Conservation (phyloP, 331 rosid genomes). For the Telfairia occidentalis region DNA sequence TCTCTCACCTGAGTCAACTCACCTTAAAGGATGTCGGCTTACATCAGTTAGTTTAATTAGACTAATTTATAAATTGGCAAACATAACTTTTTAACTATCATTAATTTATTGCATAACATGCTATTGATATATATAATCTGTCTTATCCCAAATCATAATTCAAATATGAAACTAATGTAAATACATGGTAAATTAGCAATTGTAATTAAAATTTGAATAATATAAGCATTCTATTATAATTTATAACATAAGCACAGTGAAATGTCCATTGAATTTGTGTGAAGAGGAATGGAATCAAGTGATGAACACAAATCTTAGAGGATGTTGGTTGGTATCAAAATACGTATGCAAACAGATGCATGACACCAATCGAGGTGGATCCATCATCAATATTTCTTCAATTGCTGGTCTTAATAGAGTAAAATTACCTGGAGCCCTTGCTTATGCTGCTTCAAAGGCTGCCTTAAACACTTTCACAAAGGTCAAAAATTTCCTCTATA, state of each 20-base stretch:
- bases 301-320: conserved; percentile 49
- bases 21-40: too few relatives aligned
- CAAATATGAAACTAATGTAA: too few relatives aligned
- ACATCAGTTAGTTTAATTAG: too few relatives aligned
- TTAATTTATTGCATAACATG: too few relatives aligned
- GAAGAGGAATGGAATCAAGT: conserved; percentile 67
- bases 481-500: conserved; percentile 29
- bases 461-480: conserved; percentile 42
- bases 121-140: too few relatives aligned
- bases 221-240: too few relatives aligned
- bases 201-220: too few relatives aligned
- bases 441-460: conserved; percentile 49
- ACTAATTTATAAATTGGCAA: too few relatives aligned
- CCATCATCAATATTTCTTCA: conserved; percentile 73
- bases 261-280: conserved; percentile 36
- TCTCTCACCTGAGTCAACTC: too few relatives aligned
- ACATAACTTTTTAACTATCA: too few relatives aligned
- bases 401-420: conserved; percentile 50
- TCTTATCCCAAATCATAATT: too few relatives aligned
- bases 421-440: conserved; percentile 38
- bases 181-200: too few relatives aligned
- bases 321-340: conserved; percentile 75
- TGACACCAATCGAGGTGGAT: conserved; percentile 36
- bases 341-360: conserved; percentile 45
- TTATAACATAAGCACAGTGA: conserved; percentile 34